These are phyloP conservation scores for Talaromyces piceae DNA, from an alignment of 2,329 filamentous ascomycete species.

Conservation along the genomic window DNA sequence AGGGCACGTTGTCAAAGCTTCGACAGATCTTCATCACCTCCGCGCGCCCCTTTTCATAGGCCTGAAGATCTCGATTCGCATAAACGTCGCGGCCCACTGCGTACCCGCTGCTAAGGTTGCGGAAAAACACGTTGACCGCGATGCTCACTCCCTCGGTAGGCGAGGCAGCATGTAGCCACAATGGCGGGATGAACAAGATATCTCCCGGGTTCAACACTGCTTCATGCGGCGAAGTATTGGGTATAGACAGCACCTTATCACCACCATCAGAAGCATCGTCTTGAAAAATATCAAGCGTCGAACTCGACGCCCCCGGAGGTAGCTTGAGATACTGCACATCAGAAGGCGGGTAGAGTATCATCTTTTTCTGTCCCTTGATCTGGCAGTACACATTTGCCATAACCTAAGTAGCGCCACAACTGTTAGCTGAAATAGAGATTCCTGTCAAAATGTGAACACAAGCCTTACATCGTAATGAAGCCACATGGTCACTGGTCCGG, in stretches of 20 bases:
- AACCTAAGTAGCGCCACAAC: conserved; percentile 48
- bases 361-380: conserved; percentile 62
- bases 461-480: conserved; percentile 68
- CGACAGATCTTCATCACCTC: conserved; percentile 59
- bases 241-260: conserved; percentile 43
- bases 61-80: conserved; percentile 75
- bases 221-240: conserved; percentile 60
- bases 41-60: conserved; percentile 72
- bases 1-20: conserved; percentile 47
- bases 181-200: conserved; percentile 68
- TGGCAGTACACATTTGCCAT: conserved; percentile 85
- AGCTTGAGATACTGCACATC: conserved; percentile 66
- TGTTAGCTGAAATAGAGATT: not conserved
- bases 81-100: conserved; percentile 75
- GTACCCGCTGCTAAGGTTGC: conserved; percentile 60
- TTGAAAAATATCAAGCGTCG: conserved; percentile 68
- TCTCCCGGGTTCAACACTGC: conserved; percentile 63
- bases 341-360: conserved; percentile 69
- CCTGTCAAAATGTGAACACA: not conserved
- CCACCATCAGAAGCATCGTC: conserved; percentile 28
- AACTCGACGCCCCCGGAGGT: conserved; percentile 71
- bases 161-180: conserved; percentile 70
- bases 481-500: conserved; percentile 78
- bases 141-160: conserved; percentile 50
- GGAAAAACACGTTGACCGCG: conserved; percentile 87